Evolutionary conservation across 768 basidiomycete genomes (phyloP), one percentile per base, ranked within the genome.

Genomic region (Amanita pallidorosea): DNA sequence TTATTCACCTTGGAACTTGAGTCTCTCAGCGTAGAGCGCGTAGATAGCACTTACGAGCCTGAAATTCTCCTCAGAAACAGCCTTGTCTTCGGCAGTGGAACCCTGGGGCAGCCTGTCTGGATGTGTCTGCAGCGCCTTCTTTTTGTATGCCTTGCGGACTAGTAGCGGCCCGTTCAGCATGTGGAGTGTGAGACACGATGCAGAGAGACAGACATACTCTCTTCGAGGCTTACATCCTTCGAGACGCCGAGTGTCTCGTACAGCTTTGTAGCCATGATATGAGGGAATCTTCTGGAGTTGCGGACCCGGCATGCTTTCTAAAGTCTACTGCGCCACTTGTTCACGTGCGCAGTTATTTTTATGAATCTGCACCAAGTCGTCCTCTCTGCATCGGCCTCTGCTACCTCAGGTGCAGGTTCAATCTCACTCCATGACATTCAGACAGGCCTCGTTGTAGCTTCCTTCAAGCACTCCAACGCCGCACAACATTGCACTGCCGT

Each of bases 391-490:
- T 77, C 80, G 12, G 71, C 75, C 42, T 63, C 71, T 2, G 61
- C 72, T 7, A 65, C 58, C 23, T 53, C 73, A 23, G 80, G 80
- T 3, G 65, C 76, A 18, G 88, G 90, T 1, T 65, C 80, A 18
- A 77, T 95, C 47, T 67, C 81, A 25, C 59, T 93, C 2, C 89
- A 94, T 59, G 92, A 96, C 60, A 75, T 95, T 12, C 80, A 86
- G 53, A 87, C 84, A 0, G 82, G 88, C 43, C 70, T 79, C 5
- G 70, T 76, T 3, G 74, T 94, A 37, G 78, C 85, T n/a, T 83
- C 90, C 1, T 94, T 93, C 75, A 95, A 94, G 61, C 91, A 92
- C 55, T 84, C 86, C 2, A 84, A 70, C 55, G 73, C 88, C 18
- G 65, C 70, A 9, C 60, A 71, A 3, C 79, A 85, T 49, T 88